A percentile compares a stretch with the other conserved stretches of the same genome.
Conservation (phyloP, 441 rosid genomes). For the Corymbia calophylla region DNA sequence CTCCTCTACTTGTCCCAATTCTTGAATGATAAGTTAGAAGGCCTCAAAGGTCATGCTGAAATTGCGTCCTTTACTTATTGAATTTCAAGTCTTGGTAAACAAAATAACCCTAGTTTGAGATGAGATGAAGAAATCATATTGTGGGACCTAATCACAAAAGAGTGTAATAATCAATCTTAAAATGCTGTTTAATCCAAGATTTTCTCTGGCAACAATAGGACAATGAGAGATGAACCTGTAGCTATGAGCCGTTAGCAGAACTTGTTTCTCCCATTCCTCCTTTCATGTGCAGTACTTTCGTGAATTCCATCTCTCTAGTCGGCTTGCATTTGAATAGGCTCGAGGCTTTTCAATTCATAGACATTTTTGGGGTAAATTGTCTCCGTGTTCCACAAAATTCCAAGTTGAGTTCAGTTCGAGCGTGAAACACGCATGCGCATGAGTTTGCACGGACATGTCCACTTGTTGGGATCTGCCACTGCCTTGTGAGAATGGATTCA, state of each 20-base stretch:
- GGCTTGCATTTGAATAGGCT: neutral
- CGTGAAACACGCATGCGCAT: neutral
- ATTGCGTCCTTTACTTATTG: neutral
- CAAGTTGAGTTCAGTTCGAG: neutral
- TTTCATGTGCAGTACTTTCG: no score
- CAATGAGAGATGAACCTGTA: no score
- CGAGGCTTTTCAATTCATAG: neutral
- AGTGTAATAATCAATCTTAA: neutral
- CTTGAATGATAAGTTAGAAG: neutral
- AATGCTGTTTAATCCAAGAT: neutral
- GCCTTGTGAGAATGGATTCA: neutral
- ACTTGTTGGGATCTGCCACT: no score
- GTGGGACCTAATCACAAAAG: neutral
- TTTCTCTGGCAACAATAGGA: neutral
- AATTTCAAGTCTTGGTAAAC: no score
- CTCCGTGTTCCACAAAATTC: neutral
- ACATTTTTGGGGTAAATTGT: neutral
- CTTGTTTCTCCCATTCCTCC: no score
- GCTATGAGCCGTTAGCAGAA: no score
- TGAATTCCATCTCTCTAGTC: neutral
- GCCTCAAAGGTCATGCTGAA: neutral
- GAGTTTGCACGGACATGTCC: no score
- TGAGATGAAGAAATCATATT: no score
- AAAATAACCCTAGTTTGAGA: neutral
- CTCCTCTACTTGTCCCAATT: no score